Conservation (phyloP, 2,329 filamentous ascomycete species). For the Dendrostoma leiphaemia region DNA sequence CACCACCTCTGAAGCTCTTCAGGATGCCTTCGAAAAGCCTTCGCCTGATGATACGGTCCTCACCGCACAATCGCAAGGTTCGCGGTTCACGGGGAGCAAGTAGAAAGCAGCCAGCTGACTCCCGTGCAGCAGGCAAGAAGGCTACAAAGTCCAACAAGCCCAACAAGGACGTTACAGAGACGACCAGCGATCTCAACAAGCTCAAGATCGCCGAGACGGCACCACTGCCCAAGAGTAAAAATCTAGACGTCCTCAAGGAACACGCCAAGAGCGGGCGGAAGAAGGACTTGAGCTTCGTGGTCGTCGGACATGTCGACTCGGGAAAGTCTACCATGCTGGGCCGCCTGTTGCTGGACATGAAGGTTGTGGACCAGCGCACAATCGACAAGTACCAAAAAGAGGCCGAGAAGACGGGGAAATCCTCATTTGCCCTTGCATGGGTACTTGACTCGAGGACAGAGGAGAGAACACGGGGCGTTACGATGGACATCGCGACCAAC, state of each 20-base stretch:
- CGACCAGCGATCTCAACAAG: constrained; percentile 36
- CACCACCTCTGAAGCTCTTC: constrained; percentile 39
- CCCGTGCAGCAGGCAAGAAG: constrained; percentile 50
- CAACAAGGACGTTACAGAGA: constrained; percentile 33
- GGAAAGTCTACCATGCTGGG: constrained; percentile 99
- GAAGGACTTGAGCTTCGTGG: constrained; percentile 84
- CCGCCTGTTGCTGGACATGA: constrained; percentile 82
- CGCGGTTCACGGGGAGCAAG: constrained; percentile 54
- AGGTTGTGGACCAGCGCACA: constrained; percentile 82
- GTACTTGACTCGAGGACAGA: constrained; percentile 90
- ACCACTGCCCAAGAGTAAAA: constrained; percentile 67
- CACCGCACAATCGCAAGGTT: constrained; percentile 87
- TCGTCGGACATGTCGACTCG: constrained; percentile 96
- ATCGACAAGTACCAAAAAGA: constrained; percentile 86
- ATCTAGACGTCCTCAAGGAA: constrained; percentile 80
- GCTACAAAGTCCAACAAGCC: constrained; percentile 34
- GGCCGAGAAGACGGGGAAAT: constrained; percentile 88
- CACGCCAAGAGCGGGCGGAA: constrained; percentile 75
- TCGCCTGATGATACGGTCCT: constrained; percentile 91
- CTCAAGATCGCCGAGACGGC: constrained; percentile 47
- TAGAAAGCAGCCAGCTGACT: constrained; percentile 54
- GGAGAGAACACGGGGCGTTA: constrained; percentile 86
- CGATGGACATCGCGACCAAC: constrained; percentile 94
- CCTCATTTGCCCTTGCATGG: constrained; percentile 95
- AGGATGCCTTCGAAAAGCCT: constrained; percentile 73